Conservation (phyloP, 768 basidiomycete species). For the Hygrophorus russula region DNA sequence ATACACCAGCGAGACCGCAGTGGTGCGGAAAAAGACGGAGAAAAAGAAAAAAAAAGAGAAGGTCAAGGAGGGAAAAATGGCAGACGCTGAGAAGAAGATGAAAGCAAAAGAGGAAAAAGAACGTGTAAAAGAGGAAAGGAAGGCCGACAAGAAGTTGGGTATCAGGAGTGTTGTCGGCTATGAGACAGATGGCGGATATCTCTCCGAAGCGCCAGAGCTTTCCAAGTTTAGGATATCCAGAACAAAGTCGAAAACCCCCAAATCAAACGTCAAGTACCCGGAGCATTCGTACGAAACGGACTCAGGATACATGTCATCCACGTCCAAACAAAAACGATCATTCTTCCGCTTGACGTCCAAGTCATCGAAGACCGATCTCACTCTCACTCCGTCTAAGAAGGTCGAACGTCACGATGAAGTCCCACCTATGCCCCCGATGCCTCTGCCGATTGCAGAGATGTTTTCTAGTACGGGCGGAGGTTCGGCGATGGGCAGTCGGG, state of each 20-base stretch:
- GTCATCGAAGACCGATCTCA: slow-evolving; percentile 24
- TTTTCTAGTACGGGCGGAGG: slow-evolving; percentile 28
- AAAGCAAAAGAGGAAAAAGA: slow-evolving; percentile 15
- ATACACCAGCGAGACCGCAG: slow-evolving; percentile 34
- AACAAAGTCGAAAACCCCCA: slow-evolving; percentile 9
- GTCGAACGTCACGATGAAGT: slow-evolving; percentile 10
- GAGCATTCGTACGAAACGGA: slow-evolving; percentile 15
- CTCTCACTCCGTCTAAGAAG: slow-evolving; percentile 2
- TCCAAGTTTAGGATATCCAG: slow-evolving; percentile 15
- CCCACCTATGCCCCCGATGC: slow-evolving; percentile 18
- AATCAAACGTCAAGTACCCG: slow-evolving; percentile 1
- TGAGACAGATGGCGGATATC: slow-evolving; percentile 27
- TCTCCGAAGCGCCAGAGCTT: slow-evolving; percentile 10
- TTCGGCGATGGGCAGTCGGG: neutral
- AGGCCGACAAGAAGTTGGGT: slow-evolving; percentile 19
- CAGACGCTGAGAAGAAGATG: slow-evolving; percentile 16
- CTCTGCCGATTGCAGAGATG: slow-evolving; percentile 34
- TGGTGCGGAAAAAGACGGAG: slow-evolving; percentile 18
- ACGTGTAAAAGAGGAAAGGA: slow-evolving; percentile 16
- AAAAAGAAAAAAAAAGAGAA: slow-evolving; percentile 12
- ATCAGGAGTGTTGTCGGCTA: slow-evolving; percentile 18
- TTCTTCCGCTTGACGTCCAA: slow-evolving; percentile 29
- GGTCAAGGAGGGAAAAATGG: slow-evolving; percentile 9
- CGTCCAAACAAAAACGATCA: slow-evolving; percentile 27
- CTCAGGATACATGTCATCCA: slow-evolving; percentile 17